Conservation (phyloP, 169 alveolate species). For the Eimeria mitis region DNA sequence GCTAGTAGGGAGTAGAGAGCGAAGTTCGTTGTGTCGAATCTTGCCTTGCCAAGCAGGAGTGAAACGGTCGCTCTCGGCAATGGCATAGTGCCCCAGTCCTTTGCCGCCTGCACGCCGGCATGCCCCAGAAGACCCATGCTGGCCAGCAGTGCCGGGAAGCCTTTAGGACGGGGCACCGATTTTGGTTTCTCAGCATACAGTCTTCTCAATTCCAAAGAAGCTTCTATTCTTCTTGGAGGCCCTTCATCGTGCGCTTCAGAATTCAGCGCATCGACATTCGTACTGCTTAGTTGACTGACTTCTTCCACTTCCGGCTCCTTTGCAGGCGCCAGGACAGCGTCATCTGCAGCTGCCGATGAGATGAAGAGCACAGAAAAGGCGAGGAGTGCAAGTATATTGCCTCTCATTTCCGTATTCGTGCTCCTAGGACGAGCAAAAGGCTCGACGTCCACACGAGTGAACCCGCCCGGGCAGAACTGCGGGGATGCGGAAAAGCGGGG, state of each 20-base stretch:
- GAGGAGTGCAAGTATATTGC: background rate
- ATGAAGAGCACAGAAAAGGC: background rate
- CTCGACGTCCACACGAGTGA: background rate
- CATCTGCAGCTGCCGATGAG: background rate
- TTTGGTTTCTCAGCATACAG: background rate
- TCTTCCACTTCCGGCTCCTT: too few species aligned
- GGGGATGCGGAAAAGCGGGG: background rate
- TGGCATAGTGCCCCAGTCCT: constrained; percentile 8
- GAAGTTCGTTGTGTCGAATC: constrained; percentile 34
- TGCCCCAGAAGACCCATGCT: constrained; percentile 33
- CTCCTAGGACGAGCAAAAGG: background rate
- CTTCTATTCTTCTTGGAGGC: background rate
- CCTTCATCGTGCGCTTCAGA: background rate
- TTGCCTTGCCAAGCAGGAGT: constrained; percentile 3
- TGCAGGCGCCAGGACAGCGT: background rate
- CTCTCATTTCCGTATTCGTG: background rate
- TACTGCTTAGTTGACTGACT: background rate
- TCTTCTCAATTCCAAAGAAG: constrained; percentile 53
- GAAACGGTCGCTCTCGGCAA: constrained; percentile 4
- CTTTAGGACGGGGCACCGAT: constrained; percentile 28
- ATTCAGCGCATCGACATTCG: background rate
- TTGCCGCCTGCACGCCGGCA: constrained; percentile 14
- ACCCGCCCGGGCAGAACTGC: background rate
- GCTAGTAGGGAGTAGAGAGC: background rate
- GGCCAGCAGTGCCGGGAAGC: constrained; percentile 35